A percentile compares a stretch with the other conserved stretches of the same genome.
Conservation (phyloP, 148 eudicot species). For the Rhododendron molle region DNA sequence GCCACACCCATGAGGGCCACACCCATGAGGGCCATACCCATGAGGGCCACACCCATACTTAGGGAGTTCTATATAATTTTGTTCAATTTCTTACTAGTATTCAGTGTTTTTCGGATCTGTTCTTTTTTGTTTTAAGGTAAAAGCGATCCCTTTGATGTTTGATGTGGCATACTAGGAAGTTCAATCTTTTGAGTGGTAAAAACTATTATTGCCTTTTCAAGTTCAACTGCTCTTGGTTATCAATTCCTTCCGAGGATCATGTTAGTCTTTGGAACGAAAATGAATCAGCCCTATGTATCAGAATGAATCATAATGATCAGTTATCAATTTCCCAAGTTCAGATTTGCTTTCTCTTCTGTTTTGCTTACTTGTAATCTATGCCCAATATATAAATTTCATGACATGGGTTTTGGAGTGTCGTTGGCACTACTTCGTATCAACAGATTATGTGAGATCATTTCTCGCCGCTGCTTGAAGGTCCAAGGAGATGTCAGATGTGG, state of each 20-base stretch:
- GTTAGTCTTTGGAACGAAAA: background rate
- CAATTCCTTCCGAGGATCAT: background rate
- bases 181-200: background rate
- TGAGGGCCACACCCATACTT: conserved; percentile 31
- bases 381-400: background rate
- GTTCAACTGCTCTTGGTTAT: background rate
- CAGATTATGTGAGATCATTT: background rate
- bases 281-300: background rate
- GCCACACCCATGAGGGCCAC: background rate
- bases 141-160: conserved; percentile 9
- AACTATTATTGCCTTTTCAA: background rate
- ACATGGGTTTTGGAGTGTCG: background rate
- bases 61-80: conserved; percentile 12
- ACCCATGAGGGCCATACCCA: no score
- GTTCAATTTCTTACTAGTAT: conserved; percentile 5
- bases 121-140: background rate
- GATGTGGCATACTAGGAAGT: conserved; percentile 7
- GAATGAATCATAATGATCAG: background rate
- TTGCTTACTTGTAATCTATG: background rate
- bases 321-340: background rate
- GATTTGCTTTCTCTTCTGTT: background rate
- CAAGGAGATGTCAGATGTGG: background rate
- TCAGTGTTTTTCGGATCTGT: background rate
- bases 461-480: background rate
- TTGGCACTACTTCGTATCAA: background rate